These are phyloP conservation scores for Diaporthe ampelina DNA, from an alignment of 2,329 filamentous ascomycete genomes.

Conservation along the genomic window DNA sequence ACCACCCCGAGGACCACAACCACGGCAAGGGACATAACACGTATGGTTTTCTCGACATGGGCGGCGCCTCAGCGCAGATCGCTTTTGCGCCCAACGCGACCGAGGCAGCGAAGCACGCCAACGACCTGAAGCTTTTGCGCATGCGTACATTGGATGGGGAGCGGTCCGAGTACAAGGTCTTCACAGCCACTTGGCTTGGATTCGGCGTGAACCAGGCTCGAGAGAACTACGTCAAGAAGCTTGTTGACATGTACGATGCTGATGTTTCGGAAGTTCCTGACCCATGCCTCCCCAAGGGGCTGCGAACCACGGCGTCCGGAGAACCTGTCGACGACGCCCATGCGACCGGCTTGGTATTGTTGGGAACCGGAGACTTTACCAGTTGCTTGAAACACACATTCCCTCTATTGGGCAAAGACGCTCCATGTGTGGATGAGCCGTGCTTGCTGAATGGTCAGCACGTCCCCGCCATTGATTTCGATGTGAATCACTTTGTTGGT, in stretches of 20 bases:
- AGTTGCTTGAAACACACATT: slow-evolving; percentile 87
- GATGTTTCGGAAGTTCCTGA: slow-evolving; percentile 81
- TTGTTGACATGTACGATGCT: slow-evolving; percentile 76
- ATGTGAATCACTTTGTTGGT: slow-evolving; percentile 96
- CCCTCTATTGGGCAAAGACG: slow-evolving; percentile 90
- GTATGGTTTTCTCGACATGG: slow-evolving; percentile 98
- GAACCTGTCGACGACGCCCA: slow-evolving; percentile 59
- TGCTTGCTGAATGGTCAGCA: slow-evolving; percentile 93
- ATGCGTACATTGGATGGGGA: slow-evolving; percentile 86
- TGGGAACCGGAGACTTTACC: slow-evolving; percentile 89
- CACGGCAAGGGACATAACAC: slow-evolving; percentile 93
- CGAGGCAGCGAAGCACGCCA: slow-evolving; percentile 88
- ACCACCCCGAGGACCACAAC: slow-evolving; percentile 78
- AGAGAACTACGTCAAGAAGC: slow-evolving; percentile 81
- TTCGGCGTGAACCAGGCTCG: slow-evolving; percentile 97
- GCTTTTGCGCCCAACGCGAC: slow-evolving; percentile 96
- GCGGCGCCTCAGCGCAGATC: slow-evolving; percentile 96
- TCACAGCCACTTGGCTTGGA: slow-evolving; percentile 96
- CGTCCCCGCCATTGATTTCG: slow-evolving; percentile 95
- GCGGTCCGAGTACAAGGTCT: slow-evolving; percentile 86
- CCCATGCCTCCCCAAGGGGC: slow-evolving; percentile 86
- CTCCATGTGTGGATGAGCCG: slow-evolving; percentile 83
- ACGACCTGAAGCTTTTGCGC: slow-evolving; percentile 89
- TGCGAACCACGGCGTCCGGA: slow-evolving; percentile 82
- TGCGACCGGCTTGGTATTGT: slow-evolving; percentile 63